Evolutionary conservation across 2,329 filamentous ascomycete genomes (phyloP), one percentile per base, ranked within the genome.

Genomic region (Helminthosporium solani): DNA sequence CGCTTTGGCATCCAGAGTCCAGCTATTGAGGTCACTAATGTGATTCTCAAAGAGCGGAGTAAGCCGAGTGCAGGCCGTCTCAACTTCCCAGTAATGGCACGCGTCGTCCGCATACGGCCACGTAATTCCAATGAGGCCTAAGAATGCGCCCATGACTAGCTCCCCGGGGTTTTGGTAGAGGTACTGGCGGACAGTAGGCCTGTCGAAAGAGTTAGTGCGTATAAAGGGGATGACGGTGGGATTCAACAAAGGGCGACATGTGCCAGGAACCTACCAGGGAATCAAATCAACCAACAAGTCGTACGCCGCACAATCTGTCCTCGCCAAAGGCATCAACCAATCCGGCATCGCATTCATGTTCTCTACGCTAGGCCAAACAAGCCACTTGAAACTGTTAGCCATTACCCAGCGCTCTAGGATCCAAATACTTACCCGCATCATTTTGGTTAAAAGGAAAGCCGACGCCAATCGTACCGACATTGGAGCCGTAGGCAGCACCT

Each of bases 61-160:
- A 54, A 69, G 53, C 25, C 62, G 60, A 5, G 62, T 65, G 40
- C 59, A 64, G n/a, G 57, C 63, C 19, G 61, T 52, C 37, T 67
- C 64, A 14, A 67, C 64, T 35, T 69, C 66, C 64, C 64, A 68
- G 44, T 67, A 69, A 46, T 68, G 64, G 51, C 66, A 68, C 16
- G 63, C 58, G 33, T 68, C 64, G 30, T 69, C 64, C 14, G 64
- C 61, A 43, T 67, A 68, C 12, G 62, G 64, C 66, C 66, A 69
- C 25, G 50, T 58, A 23, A 67, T 47, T 7, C 56, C 53, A 9
- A 69, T 57, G 15, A 60, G 50, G 9, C 66, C 64, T 14, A 69
- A 47, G 35, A 69, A 55, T 19, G 57, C 49, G 12, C 53, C 56
- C 4, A 60, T 52, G 6, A 58, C 50, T 44, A 58, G 66, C 33